phyloP scores from a whole-genome alignment of 306 rosid genomes.

The Quillaja saponaria region DNA sequence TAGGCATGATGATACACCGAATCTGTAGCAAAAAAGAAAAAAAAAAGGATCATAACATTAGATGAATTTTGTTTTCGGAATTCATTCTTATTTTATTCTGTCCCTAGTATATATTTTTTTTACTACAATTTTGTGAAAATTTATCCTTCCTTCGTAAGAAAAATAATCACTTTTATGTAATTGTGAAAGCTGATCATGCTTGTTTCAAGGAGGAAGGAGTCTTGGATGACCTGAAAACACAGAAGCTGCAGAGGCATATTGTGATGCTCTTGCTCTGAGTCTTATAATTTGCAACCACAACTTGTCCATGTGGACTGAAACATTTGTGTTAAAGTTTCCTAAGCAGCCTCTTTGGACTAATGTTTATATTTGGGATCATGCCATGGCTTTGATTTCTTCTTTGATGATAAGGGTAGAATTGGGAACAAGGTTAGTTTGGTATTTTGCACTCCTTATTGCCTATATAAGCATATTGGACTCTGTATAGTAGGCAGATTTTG shows the following conservation, averaged over 20 bases:
- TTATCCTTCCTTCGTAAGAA: constrained; percentile 12
- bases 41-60: too few species aligned
- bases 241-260: constrained; percentile 95
- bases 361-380: constrained; percentile 79
- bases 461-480: too few species aligned
- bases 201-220: constrained; percentile 76
- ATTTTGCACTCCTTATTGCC: too few species aligned
- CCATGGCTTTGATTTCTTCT: constrained; percentile 89
- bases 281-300: constrained; percentile 78
- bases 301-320: constrained; percentile 80
- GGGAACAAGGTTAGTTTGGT: too few species aligned
- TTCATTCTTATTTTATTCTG: constrained; percentile 40
- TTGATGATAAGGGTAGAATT: too few species aligned
- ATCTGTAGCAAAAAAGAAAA: too few species aligned
- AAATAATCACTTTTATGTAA: constrained; percentile 13
- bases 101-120: not conserved
- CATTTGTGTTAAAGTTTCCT: constrained; percentile 87
- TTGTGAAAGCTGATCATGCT: constrained; percentile 21
- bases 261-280: constrained; percentile 89
- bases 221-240: constrained; percentile 84
- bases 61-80: too few species aligned
- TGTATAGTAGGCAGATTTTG: too few species aligned
- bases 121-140: constrained; percentile 19
- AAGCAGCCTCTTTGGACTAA: constrained; percentile 95
- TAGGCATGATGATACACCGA: constrained; percentile 71